Evolutionary conservation across 1,139 yeast genomes (phyloP).

Genomic region (Keqinozyma sinolaborantium): DNA sequence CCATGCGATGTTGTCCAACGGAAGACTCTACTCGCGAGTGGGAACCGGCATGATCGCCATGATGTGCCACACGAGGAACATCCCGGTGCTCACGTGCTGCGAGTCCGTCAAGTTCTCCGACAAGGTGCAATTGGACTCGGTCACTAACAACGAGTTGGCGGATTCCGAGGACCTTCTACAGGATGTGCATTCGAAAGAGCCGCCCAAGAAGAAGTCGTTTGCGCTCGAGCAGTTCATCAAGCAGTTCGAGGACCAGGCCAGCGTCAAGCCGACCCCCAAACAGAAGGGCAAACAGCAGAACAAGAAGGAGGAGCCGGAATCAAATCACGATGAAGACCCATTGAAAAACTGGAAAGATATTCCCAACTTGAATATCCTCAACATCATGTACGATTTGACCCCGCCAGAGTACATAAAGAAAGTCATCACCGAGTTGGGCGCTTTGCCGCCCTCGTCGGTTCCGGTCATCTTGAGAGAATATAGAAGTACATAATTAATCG

Average conservation of each 20-base stretch:
- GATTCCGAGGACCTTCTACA: conserved; percentile 72
- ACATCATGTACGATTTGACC: conserved; percentile 88
- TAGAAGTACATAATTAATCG: conserved; percentile 42
- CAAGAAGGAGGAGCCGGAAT: conserved; percentile 14
- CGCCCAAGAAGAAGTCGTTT: conserved; percentile 60
- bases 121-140: conserved; percentile 92
- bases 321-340: conserved; percentile 22
- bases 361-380: conserved; percentile 67
- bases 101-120: conserved; percentile 94
- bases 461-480: conserved; percentile 95
- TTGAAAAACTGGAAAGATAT: conserved; percentile 64
- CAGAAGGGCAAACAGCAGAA: conserved; percentile 10
- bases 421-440: conserved; percentile 94
- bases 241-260: conserved; percentile 26
- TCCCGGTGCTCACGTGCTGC: conserved; percentile 93
- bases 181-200: conserved; percentile 43
- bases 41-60: conserved; percentile 94
- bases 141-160: conserved; percentile 88
- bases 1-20: conserved; percentile 95
- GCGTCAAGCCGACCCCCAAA: conserved; percentile 12
- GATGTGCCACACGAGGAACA: conserved; percentile 82
- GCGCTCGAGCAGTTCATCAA: conserved; percentile 65
- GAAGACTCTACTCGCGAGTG: conserved; percentile 86
- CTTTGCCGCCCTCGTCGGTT: conserved; percentile 94
- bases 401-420: conserved; percentile 93